Evolutionary conservation across 805 yeast species (phyloP).

Genomic region (Candida michaelii): DNA sequence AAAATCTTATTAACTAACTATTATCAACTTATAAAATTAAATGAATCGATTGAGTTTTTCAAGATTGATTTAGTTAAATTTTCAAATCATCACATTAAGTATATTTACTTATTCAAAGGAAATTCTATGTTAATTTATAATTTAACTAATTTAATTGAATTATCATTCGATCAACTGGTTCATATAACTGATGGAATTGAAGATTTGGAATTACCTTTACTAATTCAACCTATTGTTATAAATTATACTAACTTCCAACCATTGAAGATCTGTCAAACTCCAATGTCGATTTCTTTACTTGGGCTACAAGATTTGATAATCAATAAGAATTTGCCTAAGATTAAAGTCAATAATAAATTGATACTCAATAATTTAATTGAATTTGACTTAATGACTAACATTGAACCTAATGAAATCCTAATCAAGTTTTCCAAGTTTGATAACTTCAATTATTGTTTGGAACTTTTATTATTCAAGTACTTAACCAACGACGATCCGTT

Average conservation of each 20-base stretch:
- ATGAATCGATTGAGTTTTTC: conserved; percentile 31
- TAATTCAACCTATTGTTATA: conserved; percentile 27
- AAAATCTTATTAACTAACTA: conserved; percentile 14
- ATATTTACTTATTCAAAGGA: conserved; percentile 39
- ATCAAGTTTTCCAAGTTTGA: conserved; percentile 39
- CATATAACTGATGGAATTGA: conserved; percentile 19
- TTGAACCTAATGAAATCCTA: conserved; percentile 27
- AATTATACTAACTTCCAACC: conserved; percentile 25
- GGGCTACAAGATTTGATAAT: conserved; percentile 40
- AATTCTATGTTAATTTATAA: conserved; percentile 25
- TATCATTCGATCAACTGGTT: conserved; percentile 20
- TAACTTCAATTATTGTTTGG: conserved; percentile 50
- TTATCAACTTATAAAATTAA: conserved; percentile 34
- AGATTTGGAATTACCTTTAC: conserved; percentile 13
- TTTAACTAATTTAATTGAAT: conserved; percentile 15
- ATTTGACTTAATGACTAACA: conserved; percentile 38
- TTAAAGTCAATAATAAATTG: conserved; percentile 38
- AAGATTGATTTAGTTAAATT: conserved; percentile 25
- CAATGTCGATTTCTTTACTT: conserved; percentile 37
- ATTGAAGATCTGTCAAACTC: conserved; percentile 17
- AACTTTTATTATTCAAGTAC: conserved; percentile 45
- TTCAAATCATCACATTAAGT: conserved; percentile 12
- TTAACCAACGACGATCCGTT: conserved; percentile 31
- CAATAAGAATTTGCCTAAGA: conserved; percentile 30
- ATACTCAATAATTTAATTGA: conserved; percentile 48